phyloP scores from a whole-genome alignment of 495 filamentous ascomycete species.

The Trypethelium eluteriae region DNA sequence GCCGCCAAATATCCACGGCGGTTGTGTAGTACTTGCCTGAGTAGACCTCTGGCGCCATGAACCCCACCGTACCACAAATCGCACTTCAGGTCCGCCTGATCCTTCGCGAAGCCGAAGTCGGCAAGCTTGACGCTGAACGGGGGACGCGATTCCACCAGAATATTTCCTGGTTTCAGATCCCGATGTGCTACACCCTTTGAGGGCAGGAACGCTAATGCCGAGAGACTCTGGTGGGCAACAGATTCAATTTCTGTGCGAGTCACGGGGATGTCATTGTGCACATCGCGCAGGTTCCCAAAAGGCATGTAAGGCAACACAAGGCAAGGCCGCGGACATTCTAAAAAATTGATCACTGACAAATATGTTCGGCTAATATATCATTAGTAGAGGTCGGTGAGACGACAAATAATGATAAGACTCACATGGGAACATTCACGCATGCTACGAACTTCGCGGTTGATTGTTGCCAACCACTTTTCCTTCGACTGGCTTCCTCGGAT shows the following conservation, averaged over 20 bases:
- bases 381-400: too few relatives aligned
- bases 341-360: background rate
- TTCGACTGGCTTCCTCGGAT: background rate
- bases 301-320: background rate
- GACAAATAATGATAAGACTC: background rate
- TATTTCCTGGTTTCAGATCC: constrained; percentile 11
- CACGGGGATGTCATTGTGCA: background rate
- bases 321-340: background rate
- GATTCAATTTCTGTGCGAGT: background rate
- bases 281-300: background rate
- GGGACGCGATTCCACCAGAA: background rate
- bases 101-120: constrained; percentile 15
- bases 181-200: constrained; percentile 1
- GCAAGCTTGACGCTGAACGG: constrained; percentile 16
- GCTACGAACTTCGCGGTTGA: background rate
- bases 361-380: background rate
- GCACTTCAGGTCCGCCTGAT: background rate
- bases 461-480: background rate
- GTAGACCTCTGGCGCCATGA: background rate
- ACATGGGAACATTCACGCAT: background rate
- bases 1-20: constrained; percentile 15
- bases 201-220: background rate
- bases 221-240: background rate
- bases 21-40: constrained; percentile 7
- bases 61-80: background rate